Evolutionary conservation across 352 stramenopile species (phyloP).

Genomic region (Phytophthora meadii): DNA sequence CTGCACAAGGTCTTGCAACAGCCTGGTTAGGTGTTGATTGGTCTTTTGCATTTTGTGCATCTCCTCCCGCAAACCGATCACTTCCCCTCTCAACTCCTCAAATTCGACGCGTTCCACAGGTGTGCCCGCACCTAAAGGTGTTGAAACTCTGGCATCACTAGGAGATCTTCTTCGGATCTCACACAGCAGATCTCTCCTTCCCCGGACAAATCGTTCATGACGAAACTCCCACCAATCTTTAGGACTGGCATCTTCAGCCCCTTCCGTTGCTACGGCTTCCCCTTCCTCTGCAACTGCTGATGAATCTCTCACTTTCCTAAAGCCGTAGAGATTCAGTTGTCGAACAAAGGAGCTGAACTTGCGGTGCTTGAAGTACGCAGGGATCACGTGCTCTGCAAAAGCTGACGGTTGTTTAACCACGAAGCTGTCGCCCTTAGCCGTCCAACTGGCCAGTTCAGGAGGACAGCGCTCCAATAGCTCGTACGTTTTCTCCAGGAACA

Average conservation of each 20-base stretch:
- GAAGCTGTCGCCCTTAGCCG: constrained; percentile 80
- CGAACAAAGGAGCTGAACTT: constrained; percentile 94
- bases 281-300: constrained; percentile 3
- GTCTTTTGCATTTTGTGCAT: constrained; percentile 75
- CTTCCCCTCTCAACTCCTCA: constrained; percentile 70
- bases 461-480: constrained; percentile 89
- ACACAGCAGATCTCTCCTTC: constrained; percentile 66
- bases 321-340: constrained; percentile 94
- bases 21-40: constrained; percentile 62
- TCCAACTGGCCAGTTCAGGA: constrained; percentile 80
- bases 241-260: constrained; percentile 51
- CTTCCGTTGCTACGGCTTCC: neutral
- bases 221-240: constrained; percentile 89
- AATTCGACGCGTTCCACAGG: constrained; percentile 72
- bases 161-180: constrained; percentile 76
- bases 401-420: constrained; percentile 87
- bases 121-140: constrained; percentile 24
- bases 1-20: constrained; percentile 64
- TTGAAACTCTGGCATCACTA: constrained; percentile 23
- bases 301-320: constrained; percentile 75
- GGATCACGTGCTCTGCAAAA: constrained; percentile 90
- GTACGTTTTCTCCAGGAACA: constrained; percentile 93
- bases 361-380: constrained; percentile 93
- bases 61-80: constrained; percentile 62
- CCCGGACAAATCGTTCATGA: constrained; percentile 85